Base-by-base conservation (phyloP, 129 eudicot genomes). In the Oenanthe sinensis region DNA sequence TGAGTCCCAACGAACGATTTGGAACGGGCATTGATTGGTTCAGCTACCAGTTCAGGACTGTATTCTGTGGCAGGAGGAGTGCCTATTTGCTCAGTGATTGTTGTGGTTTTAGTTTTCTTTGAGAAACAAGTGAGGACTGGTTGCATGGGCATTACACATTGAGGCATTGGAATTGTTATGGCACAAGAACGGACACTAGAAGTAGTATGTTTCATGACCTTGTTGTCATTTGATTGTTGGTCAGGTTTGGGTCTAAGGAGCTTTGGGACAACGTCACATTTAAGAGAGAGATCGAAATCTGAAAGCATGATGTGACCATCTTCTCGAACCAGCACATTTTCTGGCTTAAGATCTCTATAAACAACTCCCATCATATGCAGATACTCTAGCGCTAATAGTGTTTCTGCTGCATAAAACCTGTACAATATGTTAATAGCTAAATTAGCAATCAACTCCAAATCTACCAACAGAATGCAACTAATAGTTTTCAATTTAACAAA, bases 301-400 rank as follows among this genome's bases (percentile, higher is more conserved):
- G 96, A 90, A 6, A 90, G 92, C 96, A 90, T 90, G 60, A 90
- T 88, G 81, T 90, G 96, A 50, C 96, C 96, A 78, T 90, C 96
- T 81, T 90, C 96, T 60, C 96, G 79, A 60, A 90, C 92, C 2
- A 90, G 84, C 15, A 90, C 96, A 60, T 90, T 90, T 86, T 90
- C 96, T 7, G 96, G 96, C 89, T 90, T 90, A 4, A 90, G 85
- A 80, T 90, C 96, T 75, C 96, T 80, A 77, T 90, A 90, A 74
- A 90, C 91, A 71, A 90, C 86, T 8, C 96, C 96, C 92, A 90
- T 86, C 96, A 90, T 90, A 86, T 90, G 96, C 72, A 90, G 90
- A 85, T 90, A 90, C 89, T 90, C 96, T 48, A 90, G 47, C 8
- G 96, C 96, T 85, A 90, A 55, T 13, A 90, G 81, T 4, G 86